Conservation (phyloP, 768 basidiomycete genomes). For the Tricholoma flavovirens region DNA sequence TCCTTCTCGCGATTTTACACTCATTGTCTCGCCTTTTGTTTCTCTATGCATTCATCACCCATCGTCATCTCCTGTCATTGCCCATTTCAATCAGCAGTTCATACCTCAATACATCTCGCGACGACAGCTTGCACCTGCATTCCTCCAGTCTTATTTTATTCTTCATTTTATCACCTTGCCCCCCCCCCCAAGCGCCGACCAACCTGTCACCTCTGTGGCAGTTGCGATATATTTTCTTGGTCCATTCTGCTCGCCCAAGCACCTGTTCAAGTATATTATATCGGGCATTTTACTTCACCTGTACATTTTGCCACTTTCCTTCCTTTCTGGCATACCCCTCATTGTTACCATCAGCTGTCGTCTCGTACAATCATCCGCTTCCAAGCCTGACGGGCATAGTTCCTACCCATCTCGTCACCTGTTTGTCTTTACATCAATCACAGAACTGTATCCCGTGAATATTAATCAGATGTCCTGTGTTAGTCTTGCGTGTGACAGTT, state of each 20-base stretch:
- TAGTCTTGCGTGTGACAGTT: too few relatives aligned
- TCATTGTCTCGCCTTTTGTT: constrained; percentile 37
- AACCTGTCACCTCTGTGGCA: constrained; percentile 25
- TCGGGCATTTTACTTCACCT: constrained; percentile 24
- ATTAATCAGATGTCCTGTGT: background rate
- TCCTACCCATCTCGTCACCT: constrained; percentile 10
- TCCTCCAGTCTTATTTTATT: constrained; percentile 70
- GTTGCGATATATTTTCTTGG: constrained; percentile 30
- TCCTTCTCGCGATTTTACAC: constrained; percentile 32
- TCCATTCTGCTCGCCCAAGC: constrained; percentile 11
- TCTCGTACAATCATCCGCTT: constrained; percentile 10
- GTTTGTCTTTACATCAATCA: constrained; percentile 16
- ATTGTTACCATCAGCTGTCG: constrained; percentile 18
- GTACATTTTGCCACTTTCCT: constrained; percentile 38
- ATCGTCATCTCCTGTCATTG: constrained; percentile 38
- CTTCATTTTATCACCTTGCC: constrained; percentile 62
- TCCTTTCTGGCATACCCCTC: constrained; percentile 14
- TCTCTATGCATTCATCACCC: constrained; percentile 52
- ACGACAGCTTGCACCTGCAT: constrained; percentile 45
- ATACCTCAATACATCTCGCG: constrained; percentile 31
- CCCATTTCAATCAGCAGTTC: constrained; percentile 32
- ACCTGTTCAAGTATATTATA: constrained; percentile 10
- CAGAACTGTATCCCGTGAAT: background rate
- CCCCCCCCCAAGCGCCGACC: constrained; percentile 31
- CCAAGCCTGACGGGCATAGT: constrained; percentile 18